Evolutionary conservation across 768 basidiomycete species (phyloP).

Genomic region (Strobilomyces echinocephalus): DNA sequence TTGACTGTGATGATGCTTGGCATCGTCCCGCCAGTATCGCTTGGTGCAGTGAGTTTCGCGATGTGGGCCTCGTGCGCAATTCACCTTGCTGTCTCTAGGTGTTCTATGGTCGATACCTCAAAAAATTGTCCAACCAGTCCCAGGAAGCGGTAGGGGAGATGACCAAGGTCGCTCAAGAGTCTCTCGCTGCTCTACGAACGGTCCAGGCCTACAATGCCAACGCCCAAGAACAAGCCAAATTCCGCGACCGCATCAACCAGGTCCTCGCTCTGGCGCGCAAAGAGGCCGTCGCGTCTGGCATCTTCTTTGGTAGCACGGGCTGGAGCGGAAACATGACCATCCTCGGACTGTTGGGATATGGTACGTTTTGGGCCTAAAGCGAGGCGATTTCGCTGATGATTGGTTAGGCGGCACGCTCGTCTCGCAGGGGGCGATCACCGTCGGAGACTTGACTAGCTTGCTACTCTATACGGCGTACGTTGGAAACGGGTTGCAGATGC

Average conservation of each 20-base stretch:
- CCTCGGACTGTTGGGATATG: conserved; percentile 85
- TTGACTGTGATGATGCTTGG: conserved; percentile 90
- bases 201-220: conserved; percentile 90
- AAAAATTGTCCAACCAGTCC: conserved; percentile 83
- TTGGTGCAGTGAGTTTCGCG: conserved; percentile 63
- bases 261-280: conserved; percentile 76
- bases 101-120: conserved; percentile 92
- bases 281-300: conserved; percentile 85
- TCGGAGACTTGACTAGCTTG: conserved; percentile 87
- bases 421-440: conserved; percentile 79
- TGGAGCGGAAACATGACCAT: conserved; percentile 94
- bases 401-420: conserved; percentile 82
- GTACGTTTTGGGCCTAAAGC: conserved; percentile 36
- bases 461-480: conserved; percentile 90
- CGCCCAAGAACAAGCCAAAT: conserved; percentile 71
- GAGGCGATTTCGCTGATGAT: background rate
- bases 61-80: conserved; percentile 1
- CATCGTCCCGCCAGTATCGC: conserved; percentile 82
- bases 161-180: conserved; percentile 87
- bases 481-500: conserved; percentile 72
- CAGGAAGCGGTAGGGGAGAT: conserved; percentile 96
- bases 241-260: conserved; percentile 55
- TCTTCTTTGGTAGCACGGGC: conserved; percentile 89
- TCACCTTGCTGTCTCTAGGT: conserved; percentile 48
- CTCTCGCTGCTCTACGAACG: conserved; percentile 79